Evolutionary conservation across 2,329 filamentous ascomycete genomes (phyloP).

Genomic region (Talaromyces islandicus): DNA sequence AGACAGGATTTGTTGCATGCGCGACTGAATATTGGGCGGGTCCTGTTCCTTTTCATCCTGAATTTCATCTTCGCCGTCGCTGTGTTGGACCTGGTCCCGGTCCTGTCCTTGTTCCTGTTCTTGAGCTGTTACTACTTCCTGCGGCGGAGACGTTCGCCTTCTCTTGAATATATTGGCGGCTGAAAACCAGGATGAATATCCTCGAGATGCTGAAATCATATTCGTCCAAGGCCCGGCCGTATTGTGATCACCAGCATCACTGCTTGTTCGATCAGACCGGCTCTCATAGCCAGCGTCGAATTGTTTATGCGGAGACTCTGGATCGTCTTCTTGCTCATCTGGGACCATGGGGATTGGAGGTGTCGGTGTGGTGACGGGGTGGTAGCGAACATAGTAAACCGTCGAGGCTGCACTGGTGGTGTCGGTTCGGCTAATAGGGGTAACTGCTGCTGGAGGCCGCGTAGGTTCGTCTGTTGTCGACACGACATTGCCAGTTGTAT

Average conservation of each 20-base stretch:
- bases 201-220: slow-evolving; percentile 14
- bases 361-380: slow-evolving; percentile 47
- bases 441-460: slow-evolving; percentile 44
- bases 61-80: slow-evolving; percentile 1
- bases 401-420: slow-evolving; percentile 59
- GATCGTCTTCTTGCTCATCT: slow-evolving; percentile 15
- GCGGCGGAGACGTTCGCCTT: slow-evolving; percentile 52
- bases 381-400: slow-evolving; percentile 58
- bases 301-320: slow-evolving; percentile 16
- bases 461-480: slow-evolving; percentile 23
- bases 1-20: slow-evolving; percentile 3
- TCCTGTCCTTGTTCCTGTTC: slow-evolving; percentile 24
- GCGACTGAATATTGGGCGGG: neutral
- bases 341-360: slow-evolving; percentile 27
- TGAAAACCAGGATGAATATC: slow-evolving; percentile 45
- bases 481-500: slow-evolving; percentile 12
- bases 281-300: neutral
- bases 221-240: neutral
- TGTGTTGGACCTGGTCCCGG: neutral
- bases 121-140: slow-evolving; percentile 54
- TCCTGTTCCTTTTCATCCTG: neutral
- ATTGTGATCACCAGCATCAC: neutral
- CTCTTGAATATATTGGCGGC: slow-evolving; percentile 55
- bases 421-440: slow-evolving; percentile 55
- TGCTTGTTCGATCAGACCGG: neutral